These are phyloP conservation scores for Sarocladium brachiariae DNA, from an alignment of 2,329 filamentous ascomycete genomes.

Conservation along the genomic window DNA sequence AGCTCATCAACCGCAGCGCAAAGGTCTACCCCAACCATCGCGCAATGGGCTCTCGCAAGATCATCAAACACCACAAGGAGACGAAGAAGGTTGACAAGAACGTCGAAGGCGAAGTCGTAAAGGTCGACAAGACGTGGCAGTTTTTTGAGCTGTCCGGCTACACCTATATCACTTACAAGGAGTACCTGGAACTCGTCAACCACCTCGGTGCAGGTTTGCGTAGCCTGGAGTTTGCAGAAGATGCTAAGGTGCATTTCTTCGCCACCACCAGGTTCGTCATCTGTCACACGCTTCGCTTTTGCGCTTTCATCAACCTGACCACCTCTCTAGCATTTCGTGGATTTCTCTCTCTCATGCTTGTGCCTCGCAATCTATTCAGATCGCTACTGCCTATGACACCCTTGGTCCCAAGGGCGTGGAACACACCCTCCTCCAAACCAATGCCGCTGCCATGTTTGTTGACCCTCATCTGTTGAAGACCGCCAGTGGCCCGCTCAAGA, in stretches of 20 bases:
- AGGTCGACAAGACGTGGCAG: slow-evolving; percentile 87
- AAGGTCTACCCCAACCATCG: slow-evolving; percentile 54
- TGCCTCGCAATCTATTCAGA: slow-evolving; percentile 79
- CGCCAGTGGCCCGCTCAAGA: slow-evolving; percentile 48
- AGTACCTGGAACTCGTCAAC: slow-evolving; percentile 66
- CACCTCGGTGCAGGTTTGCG: slow-evolving; percentile 67
- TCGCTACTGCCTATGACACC: slow-evolving; percentile 93
- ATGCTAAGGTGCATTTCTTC: slow-evolving; percentile 72
- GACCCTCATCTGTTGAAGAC: slow-evolving; percentile 71
- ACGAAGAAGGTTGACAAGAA: slow-evolving; percentile 86
- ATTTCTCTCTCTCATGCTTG: slow-evolving; percentile 70
- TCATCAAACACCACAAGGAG: slow-evolving; percentile 74
- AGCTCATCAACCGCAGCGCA: slow-evolving; percentile 66
- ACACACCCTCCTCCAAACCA: slow-evolving; percentile 78
- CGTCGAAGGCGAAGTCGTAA: slow-evolving; percentile 68
- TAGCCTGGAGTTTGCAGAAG: slow-evolving; percentile 61
- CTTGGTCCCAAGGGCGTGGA: slow-evolving; percentile 77
- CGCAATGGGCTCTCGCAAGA: slow-evolving; percentile 63
- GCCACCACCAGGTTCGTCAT: slow-evolving; percentile 65
- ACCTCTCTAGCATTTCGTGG: slow-evolving; percentile 62
- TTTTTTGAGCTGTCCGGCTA: slow-evolving; percentile 80
- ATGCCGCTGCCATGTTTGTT: slow-evolving; percentile 76
- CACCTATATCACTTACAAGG: slow-evolving; percentile 68
- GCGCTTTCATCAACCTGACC: neutral
- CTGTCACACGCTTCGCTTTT: neutral